A percentile compares a stretch with the other conserved stretches of the same genome.
phyloP scores from a whole-genome alignment of 768 basidiomycete genomes.

The Cyclocybe aegerita region DNA sequence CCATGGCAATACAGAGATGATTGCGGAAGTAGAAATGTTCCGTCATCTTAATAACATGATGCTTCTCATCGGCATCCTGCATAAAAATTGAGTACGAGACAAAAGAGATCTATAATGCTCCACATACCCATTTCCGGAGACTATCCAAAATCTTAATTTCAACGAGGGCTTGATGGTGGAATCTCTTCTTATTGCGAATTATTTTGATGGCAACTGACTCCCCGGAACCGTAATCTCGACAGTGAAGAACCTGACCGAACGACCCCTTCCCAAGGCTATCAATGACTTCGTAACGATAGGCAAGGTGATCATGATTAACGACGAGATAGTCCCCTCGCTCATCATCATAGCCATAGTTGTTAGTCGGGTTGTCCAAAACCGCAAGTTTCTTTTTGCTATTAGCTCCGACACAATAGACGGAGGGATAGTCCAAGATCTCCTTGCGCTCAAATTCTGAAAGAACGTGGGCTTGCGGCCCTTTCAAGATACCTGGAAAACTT shows the following conservation, averaged over 20 bases:
- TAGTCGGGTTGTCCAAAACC: constrained; percentile 64
- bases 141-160: constrained; percentile 99
- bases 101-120: not conserved
- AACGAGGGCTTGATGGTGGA: constrained; percentile 97
- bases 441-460: constrained; percentile 88
- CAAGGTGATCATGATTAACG: constrained; percentile 87
- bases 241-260: constrained; percentile 95
- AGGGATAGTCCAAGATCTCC: constrained; percentile 86
- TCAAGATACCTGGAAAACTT: constrained; percentile 54
- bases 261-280: constrained; percentile 96
- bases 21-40: constrained; percentile 98
- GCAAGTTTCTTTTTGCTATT: constrained; percentile 84
- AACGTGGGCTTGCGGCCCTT: constrained; percentile 62
- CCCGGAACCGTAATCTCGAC: constrained; percentile 93
- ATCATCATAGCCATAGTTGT: constrained; percentile 96
- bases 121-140: constrained; percentile 93
- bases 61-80: constrained; percentile 94
- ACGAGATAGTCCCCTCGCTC: constrained; percentile 97
- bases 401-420: constrained; percentile 80
- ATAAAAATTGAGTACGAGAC: not conserved
- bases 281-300: constrained; percentile 94
- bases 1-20: constrained; percentile 98
- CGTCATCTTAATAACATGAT: constrained; percentile 97
- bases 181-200: constrained; percentile 98
- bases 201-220: constrained; percentile 99